Percentiles rank a stretch among this genome's conserved stretches.
phyloP scores from a whole-genome alignment of 2,329 filamentous ascomycete species.

The Phaeoacremonium minimum region DNA sequence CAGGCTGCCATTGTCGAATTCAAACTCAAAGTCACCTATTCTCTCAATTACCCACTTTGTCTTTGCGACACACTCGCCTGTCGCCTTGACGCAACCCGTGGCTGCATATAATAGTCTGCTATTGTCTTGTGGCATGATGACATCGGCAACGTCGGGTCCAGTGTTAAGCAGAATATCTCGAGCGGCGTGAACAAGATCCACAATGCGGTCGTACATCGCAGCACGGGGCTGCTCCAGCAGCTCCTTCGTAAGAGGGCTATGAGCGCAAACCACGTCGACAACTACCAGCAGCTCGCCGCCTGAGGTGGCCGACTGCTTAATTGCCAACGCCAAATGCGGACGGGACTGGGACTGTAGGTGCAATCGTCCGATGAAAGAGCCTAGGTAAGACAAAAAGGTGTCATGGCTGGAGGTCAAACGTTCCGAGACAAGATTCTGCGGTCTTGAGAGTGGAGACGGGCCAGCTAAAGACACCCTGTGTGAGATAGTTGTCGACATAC shows the following conservation, averaged over 20 bases:
- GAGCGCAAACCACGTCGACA: constrained; percentile 76
- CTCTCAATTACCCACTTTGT: constrained; percentile 81
- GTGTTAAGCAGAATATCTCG: constrained; percentile 71
- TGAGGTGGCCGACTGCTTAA: constrained; percentile 77
- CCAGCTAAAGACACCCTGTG: constrained; percentile 77
- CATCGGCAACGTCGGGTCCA: constrained; percentile 67
- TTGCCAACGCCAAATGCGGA: constrained; percentile 74
- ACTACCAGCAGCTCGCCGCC: constrained; percentile 76
- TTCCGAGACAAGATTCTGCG: constrained; percentile 77
- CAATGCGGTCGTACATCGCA: constrained; percentile 75
- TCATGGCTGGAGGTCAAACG: constrained; percentile 78
- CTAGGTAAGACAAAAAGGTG: constrained; percentile 82
- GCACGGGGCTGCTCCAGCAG: constrained; percentile 65
- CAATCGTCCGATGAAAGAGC: constrained; percentile 84
- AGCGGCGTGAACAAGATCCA: constrained; percentile 75
- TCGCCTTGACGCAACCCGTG: constrained; percentile 82
- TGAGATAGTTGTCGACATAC: constrained; percentile 52
- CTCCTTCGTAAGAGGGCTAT: constrained; percentile 65
- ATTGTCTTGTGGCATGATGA: constrained; percentile 78
- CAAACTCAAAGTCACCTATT: constrained; percentile 87
- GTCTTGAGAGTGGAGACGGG: constrained; percentile 56
- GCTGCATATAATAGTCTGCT: constrained; percentile 71
- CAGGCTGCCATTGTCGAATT: constrained; percentile 56
- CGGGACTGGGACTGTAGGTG: constrained; percentile 91
- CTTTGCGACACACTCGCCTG: constrained; percentile 86